phyloP scores from a whole-genome alignment of 202 grass and related monocot species.

The Musa balbisiana region DNA sequence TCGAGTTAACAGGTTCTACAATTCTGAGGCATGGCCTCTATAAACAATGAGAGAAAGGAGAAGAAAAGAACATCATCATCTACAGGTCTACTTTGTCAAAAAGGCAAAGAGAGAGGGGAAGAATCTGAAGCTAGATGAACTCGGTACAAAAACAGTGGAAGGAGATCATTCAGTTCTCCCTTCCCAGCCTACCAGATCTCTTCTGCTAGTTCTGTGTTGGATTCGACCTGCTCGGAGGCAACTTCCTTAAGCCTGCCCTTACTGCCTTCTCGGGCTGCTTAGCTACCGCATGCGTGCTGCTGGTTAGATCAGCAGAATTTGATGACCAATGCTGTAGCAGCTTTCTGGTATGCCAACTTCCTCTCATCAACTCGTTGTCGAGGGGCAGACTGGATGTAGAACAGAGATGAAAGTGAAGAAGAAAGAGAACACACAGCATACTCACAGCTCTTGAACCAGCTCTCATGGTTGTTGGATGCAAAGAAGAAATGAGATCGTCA shows the following conservation, averaged over 20 bases:
- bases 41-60: neutral
- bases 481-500: conserved; percentile 19
- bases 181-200: neutral
- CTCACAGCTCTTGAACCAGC: conserved; percentile 10
- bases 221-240: conserved; percentile 28
- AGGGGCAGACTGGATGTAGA: conserved; percentile 2
- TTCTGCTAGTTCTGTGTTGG: conserved; percentile 28
- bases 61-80: neutral
- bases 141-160: conserved; percentile 1
- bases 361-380: conserved; percentile 6
- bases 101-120: neutral
- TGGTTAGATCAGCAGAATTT: conserved; percentile 21
- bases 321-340: conserved; percentile 12
- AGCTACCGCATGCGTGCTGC: conserved; percentile 5
- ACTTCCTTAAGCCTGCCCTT: conserved; percentile 23
- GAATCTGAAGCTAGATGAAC: neutral
- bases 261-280: conserved; percentile 23
- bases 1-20: no score
- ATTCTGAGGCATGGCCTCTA: no score
- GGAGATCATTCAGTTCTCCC: neutral
- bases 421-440: conserved; percentile 14
- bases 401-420: conserved; percentile 16
- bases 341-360: conserved; percentile 13
- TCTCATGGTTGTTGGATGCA: conserved; percentile 24
- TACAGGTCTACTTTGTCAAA: neutral